Evolutionary conservation across 306 rosid species (phyloP).

Genomic region (Malus orientalis): DNA sequence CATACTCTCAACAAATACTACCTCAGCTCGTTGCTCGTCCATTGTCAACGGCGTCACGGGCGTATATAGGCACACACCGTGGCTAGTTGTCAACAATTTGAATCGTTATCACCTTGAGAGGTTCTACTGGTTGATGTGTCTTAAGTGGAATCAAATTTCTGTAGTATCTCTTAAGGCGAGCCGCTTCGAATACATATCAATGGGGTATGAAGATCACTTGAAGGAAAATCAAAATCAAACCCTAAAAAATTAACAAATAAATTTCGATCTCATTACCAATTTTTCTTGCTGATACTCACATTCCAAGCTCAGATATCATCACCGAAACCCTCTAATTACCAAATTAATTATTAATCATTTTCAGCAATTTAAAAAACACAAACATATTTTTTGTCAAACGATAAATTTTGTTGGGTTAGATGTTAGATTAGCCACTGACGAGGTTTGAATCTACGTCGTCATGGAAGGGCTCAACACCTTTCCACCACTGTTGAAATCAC

Average conservation of each 20-base stretch:
- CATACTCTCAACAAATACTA: constrained; percentile 10
- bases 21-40: constrained; percentile 58
- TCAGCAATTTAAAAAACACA: too few species aligned
- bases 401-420: too few species aligned
- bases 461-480: too few species aligned
- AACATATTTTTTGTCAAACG: too few species aligned
- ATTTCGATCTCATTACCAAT: too few species aligned
- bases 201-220: constrained; percentile 3
- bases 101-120: constrained; percentile 65
- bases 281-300: too few species aligned
- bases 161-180: constrained; percentile 54
- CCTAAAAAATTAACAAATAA: background rate
- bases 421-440: too few species aligned
- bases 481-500: too few species aligned
- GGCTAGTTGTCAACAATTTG: constrained; percentile 57
- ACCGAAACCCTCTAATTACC: too few species aligned
- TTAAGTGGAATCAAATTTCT: constrained; percentile 55
- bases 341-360: too few species aligned
- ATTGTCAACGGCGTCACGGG: constrained; percentile 39
- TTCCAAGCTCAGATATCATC: too few species aligned
- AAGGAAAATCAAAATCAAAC: background rate
- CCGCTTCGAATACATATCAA: constrained; percentile 43
- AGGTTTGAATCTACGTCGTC: too few species aligned
- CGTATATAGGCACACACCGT: constrained; percentile 34
- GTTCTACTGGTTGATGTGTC: constrained; percentile 67